A percentile compares a stretch with the other conserved stretches of the same genome.
Evolutionary conservation across 192 early-diverging fungal genomes (phyloP).

Genomic region (Kappamyces sp.): DNA sequence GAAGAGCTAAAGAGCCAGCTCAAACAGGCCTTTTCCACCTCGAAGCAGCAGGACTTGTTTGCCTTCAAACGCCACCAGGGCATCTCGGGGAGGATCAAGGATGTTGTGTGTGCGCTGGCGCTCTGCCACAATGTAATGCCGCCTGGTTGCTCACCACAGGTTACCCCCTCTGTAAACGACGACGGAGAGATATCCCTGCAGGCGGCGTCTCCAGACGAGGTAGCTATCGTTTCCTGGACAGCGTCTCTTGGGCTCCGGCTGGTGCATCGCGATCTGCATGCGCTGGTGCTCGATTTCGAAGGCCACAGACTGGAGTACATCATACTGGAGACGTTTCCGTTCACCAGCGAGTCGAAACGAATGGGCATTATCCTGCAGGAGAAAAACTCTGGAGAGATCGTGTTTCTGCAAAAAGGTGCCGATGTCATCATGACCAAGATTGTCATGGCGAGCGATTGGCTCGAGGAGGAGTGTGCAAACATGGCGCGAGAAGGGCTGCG

Average conservation of each 20-base stretch:
- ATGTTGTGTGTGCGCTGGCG: conserved; percentile 82
- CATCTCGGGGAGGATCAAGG: conserved; percentile 75
- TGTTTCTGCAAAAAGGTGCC: conserved; percentile 91
- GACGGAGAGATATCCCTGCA: conserved; percentile 73
- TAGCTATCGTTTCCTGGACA: conserved; percentile 91
- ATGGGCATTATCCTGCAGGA: conserved; percentile 92
- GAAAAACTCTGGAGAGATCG: conserved; percentile 62
- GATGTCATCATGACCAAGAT: conserved; percentile 84
- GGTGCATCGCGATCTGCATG: conserved; percentile 65
- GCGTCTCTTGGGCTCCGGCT: conserved; percentile 78
- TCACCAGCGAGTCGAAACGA: conserved; percentile 94
- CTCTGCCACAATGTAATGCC: conserved; percentile 81
- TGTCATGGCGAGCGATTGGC: conserved; percentile 90
- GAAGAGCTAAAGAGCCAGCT: conserved; percentile 76
- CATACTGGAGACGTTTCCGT: conserved; percentile 92
- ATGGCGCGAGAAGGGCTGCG: conserved; percentile 94
- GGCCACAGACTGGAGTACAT: conserved; percentile 52
- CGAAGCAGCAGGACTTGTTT: conserved; percentile 17
- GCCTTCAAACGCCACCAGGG: conserved; percentile 63
- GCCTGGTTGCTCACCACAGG: conserved; percentile 28
- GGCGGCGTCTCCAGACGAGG: conserved; percentile 93
- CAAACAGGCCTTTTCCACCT: conserved; percentile 27
- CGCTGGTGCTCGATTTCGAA: conserved; percentile 36
- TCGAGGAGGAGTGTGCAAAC: conserved; percentile 95
- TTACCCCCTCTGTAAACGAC: conserved; percentile 60